Evolutionary conservation across 495 filamentous ascomycete genomes (phyloP).

Genomic region (Lepidopterella palustris): DNA sequence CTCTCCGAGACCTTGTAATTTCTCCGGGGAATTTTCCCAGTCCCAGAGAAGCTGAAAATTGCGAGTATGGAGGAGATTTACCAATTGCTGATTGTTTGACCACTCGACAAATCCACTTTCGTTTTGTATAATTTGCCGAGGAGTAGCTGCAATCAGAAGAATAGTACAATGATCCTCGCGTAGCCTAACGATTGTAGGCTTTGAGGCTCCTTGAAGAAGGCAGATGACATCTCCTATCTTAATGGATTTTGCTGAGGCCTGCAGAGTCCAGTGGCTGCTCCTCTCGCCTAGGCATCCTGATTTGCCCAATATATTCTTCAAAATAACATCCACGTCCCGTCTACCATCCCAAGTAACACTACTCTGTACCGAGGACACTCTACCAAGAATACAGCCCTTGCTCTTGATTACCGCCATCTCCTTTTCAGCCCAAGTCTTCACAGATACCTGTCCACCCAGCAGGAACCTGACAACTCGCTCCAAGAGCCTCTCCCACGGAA

Average conservation of each 20-base stretch:
- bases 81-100: slow-evolving; percentile 4
- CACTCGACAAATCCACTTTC: neutral
- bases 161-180: slow-evolving; percentile 25
- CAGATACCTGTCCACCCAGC: slow-evolving; percentile 13
- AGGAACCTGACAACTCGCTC: slow-evolving; percentile 21
- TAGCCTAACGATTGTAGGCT: slow-evolving; percentile 27
- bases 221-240: slow-evolving; percentile 30
- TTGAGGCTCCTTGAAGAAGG: slow-evolving; percentile 30
- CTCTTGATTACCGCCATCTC: slow-evolving; percentile 24
- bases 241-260: slow-evolving; percentile 26
- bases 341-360: slow-evolving; percentile 10
- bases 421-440: slow-evolving; percentile 18
- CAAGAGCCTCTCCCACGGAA: slow-evolving; percentile 26
- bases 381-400: slow-evolving; percentile 15
- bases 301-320: slow-evolving; percentile 13
- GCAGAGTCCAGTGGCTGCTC: slow-evolving; percentile 23
- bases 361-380: neutral
- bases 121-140: slow-evolving; percentile 2
- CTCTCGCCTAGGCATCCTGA: slow-evolving; percentile 6
- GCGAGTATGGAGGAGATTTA: slow-evolving; percentile 17
- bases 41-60: slow-evolving; percentile 29
- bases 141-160: slow-evolving; percentile 26
- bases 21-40: slow-evolving; percentile 6
- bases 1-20: slow-evolving; percentile 1
- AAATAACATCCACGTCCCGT: slow-evolving; percentile 25